phyloP scores from a whole-genome alignment of 805 yeast genomes.

The Ogataea thermomethanolica region DNA sequence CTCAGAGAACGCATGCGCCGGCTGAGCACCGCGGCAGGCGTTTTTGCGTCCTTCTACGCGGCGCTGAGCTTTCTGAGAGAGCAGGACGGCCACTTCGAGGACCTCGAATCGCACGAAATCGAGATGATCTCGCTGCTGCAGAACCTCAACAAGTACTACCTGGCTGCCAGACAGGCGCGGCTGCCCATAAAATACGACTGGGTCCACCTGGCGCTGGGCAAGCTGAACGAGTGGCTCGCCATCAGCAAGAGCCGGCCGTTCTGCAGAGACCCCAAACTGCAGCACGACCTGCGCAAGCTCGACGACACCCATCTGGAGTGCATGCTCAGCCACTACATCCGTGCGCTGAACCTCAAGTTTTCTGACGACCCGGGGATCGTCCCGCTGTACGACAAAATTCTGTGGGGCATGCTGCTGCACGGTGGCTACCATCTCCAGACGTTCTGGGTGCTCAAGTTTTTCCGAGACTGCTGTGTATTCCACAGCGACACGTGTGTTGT shows the following conservation, averaged over 20 bases:
- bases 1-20: conserved; percentile 3
- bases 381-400: conserved; percentile 35
- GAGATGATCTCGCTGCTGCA: conserved; percentile 13
- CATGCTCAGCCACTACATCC: conserved; percentile 38
- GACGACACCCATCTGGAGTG: conserved; percentile 27
- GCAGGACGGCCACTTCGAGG: conserved; percentile 4
- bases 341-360: conserved; percentile 32
- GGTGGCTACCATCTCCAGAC: conserved; percentile 43
- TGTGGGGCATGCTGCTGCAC: conserved; percentile 41
- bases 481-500: conserved; percentile 18
- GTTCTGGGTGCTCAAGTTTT: conserved; percentile 40
- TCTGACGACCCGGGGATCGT: conserved; percentile 38
- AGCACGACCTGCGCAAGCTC: conserved; percentile 7
- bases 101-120: not conserved
- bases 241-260: conserved; percentile 7
- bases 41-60: conserved; percentile 10
- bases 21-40: conserved; percentile 9
- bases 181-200: conserved; percentile 15
- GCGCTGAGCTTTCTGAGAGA: conserved; percentile 5
- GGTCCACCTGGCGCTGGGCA: conserved; percentile 15
- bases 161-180: conserved; percentile 5
- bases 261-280: conserved; percentile 4
- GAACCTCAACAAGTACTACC: conserved; percentile 12
- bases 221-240: conserved; percentile 17
- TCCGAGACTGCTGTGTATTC: conserved; percentile 29